Conservation (phyloP, 257 asterid species). For the Prunella vulgaris region DNA sequence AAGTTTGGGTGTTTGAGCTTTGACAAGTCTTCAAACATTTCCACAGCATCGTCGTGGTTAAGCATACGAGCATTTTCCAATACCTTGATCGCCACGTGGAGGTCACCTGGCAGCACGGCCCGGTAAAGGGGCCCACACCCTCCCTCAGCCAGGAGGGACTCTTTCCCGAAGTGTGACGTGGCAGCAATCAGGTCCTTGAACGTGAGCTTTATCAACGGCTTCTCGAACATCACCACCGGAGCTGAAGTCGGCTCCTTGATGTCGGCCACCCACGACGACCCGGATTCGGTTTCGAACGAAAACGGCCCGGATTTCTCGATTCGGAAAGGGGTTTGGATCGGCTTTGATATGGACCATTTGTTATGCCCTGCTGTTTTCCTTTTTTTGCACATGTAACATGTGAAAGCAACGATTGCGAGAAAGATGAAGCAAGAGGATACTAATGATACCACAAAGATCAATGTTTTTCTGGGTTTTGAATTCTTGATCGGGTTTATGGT, state of each 20-base stretch:
- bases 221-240: slow-evolving; percentile 84
- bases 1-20: slow-evolving; percentile 73
- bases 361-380: slow-evolving; percentile 39
- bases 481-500: slow-evolving; percentile 6
- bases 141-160: slow-evolving; percentile 83
- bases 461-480: slow-evolving; percentile 23
- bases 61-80: slow-evolving; percentile 62
- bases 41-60: slow-evolving; percentile 54
- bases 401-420: slow-evolving; percentile 5
- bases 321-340: slow-evolving; percentile 60
- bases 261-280: slow-evolving; percentile 92
- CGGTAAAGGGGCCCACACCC: slow-evolving; percentile 83
- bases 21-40: slow-evolving; percentile 68
- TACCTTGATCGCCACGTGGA: slow-evolving; percentile 95
- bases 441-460: slow-evolving; percentile 31
- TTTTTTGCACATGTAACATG: slow-evolving; percentile 39
- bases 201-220: slow-evolving; percentile 87
- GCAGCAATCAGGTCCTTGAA: slow-evolving; percentile 90
- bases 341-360: slow-evolving; percentile 86
- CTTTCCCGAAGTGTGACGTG: slow-evolving; percentile 90
- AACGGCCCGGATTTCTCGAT: slow-evolving; percentile 90
- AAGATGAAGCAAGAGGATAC: slow-evolving; percentile 36
- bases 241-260: slow-evolving; percentile 89
- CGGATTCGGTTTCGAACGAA: slow-evolving; percentile 86
- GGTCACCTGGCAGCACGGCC: slow-evolving; percentile 88